These are phyloP conservation scores for Chamaenerion angustifolium DNA, from an alignment of 345 rosid species.

Conservation along the genomic window DNA sequence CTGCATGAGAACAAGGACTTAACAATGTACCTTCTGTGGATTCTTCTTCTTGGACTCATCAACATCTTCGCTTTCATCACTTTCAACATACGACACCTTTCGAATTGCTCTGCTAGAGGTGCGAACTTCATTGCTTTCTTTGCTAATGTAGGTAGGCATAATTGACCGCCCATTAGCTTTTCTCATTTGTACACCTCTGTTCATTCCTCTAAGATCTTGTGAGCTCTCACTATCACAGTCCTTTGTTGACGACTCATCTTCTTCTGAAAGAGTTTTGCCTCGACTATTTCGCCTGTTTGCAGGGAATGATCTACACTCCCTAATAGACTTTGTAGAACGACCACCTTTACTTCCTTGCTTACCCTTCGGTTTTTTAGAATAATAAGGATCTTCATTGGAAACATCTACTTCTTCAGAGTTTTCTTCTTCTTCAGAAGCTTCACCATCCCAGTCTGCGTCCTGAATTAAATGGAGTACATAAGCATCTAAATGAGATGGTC, in stretches of 20 bases:
- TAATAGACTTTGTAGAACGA: slow-evolving; percentile 28
- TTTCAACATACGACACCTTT: slow-evolving; percentile 97
- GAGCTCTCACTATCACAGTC: slow-evolving; percentile 53
- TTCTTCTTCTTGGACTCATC: slow-evolving; percentile 76
- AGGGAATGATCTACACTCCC: slow-evolving; percentile 33
- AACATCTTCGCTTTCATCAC: slow-evolving; percentile 93
- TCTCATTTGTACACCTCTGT: slow-evolving; percentile 41
- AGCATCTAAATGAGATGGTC: background rate
- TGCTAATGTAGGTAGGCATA: slow-evolving; percentile 16
- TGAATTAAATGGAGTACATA: slow-evolving; percentile 1
- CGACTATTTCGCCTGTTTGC: slow-evolving; percentile 38
- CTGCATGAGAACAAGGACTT: too few species aligned
- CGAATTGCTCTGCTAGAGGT: slow-evolving; percentile 79
- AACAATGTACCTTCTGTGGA: slow-evolving; percentile 45
- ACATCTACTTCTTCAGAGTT: slow-evolving; percentile 35
- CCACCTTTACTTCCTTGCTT: slow-evolving; percentile 47
- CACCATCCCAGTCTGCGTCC: slow-evolving; percentile 73
- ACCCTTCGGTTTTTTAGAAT: slow-evolving; percentile 43
- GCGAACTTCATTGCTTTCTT: slow-evolving; percentile 68
- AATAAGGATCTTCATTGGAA: slow-evolving; percentile 59
- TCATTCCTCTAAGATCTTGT: slow-evolving; percentile 42
- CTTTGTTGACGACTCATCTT: slow-evolving; percentile 54
- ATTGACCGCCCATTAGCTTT: slow-evolving; percentile 48
- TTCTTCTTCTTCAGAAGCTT: slow-evolving; percentile 58
- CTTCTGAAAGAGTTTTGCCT: slow-evolving; percentile 60